phyloP scores from a whole-genome alignment of 1,284 basidiomycete genomes.

The Leccinum variabile region DNA sequence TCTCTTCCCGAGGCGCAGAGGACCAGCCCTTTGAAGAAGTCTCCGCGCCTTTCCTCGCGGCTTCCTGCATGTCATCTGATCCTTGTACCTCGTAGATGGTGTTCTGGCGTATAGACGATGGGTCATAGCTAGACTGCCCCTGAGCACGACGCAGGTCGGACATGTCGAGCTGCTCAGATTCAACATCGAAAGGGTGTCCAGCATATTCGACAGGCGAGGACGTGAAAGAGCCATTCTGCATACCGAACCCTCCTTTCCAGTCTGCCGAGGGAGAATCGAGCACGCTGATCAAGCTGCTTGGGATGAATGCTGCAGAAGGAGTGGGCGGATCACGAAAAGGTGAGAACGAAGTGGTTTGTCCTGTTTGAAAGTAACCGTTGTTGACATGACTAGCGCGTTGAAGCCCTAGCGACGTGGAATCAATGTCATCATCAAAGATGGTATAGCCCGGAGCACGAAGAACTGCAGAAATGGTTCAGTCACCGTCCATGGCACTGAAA shows the following conservation, averaged over 20 bases:
- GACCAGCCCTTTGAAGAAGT: conserved; percentile 50
- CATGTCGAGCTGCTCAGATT: conserved; percentile 36
- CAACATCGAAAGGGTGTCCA: conserved; percentile 21
- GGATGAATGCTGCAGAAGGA: conserved; percentile 53
- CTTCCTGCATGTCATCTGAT: conserved; percentile 14
- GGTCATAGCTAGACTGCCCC: conserved; percentile 38
- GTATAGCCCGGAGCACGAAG: conserved; percentile 41
- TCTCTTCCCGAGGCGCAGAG: conserved; percentile 43
- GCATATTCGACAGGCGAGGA: conserved; percentile 39
- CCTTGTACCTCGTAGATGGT: conserved; percentile 40
- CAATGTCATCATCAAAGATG: conserved; percentile 43
- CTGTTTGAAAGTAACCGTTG: conserved; percentile 23
- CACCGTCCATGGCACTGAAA: conserved; percentile 22
- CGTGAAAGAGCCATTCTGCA: conserved; percentile 31
- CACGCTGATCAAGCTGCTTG: conserved; percentile 56
- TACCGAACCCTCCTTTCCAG: conserved; percentile 24
- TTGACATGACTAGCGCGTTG: conserved; percentile 14
- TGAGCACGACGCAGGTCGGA: conserved; percentile 45
- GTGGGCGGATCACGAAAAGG: conserved; percentile 51
- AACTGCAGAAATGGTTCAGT: conserved; percentile 25
- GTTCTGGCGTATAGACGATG: conserved; percentile 37
- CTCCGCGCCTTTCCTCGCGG: conserved; percentile 15
- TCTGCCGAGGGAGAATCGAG: conserved; percentile 45
- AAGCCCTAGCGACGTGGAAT: conserved; percentile 20
- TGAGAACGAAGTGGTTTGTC: conserved; percentile 43